Base-by-base conservation (phyloP, 129 eudicot genomes). In the Centella asiatica region DNA sequence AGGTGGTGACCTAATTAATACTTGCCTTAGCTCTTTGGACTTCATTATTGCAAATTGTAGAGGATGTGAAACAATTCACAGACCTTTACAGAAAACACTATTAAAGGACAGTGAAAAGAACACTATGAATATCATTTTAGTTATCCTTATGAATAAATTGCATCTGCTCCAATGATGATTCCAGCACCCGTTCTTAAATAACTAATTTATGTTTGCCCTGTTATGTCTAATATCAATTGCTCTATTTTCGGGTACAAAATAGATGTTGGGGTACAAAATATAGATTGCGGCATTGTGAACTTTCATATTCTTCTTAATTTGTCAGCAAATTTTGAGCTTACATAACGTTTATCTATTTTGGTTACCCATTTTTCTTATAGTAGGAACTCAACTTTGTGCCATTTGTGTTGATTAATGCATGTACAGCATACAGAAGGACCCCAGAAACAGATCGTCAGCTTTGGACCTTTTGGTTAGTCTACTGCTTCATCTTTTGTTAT, bases 371-470 rank as follows among this genome's bases (percentile, higher is more conserved):
- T 5, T 12, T 28, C 57, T 52, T 52, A 6, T 7, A 36, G 12
- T 52, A 22, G 25, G 13, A 50, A 50, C 12, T 9, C 55, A 17
- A 49, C 32, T 26, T 26, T 55, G 2, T 18, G 47, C 1, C 60
- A 11, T 20, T 44, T 52, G 5, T n/a, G 54, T 44, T 60, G 60
- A 42, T 62, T 59, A 62, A 55, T 62, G 61, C 40, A 44, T 39
- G 29, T 70, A 70, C 84, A 92, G 98, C 78, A 86, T 92, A 74
- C 94, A 92, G 65, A 92, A 87, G 80, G 95, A 87, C 26, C 98
- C 98, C 23, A 73, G 64, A 60, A 79, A 79, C 71, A 77, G 98
- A 73, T 77, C 83, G 27, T 77, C 98, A 44, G 79, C 98, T 53
- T 53, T 77, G 55, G 95, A 84, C 37, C 90, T 92, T 50, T 77